Evolutionary conservation across 345 rosid species (phyloP), one percentile per base, ranked within the genome.

Genomic region (Pistacia atlantica): DNA sequence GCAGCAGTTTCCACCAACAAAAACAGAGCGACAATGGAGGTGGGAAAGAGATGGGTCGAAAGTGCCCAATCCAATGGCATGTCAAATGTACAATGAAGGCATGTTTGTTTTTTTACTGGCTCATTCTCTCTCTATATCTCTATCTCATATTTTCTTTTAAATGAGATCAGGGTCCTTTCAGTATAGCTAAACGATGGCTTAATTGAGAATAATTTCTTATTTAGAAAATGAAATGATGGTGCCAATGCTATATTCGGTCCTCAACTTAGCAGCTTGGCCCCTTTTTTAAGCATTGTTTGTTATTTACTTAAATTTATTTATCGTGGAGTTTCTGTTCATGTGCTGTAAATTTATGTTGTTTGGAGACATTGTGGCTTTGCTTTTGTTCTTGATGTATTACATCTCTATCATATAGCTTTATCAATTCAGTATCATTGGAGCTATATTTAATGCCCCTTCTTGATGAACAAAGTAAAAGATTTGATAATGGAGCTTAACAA

Each of bases 41-140:
- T 90, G 97, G 94, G 98, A 90, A 78, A 82, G 94, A 78, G 96
- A 90, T 71, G 92, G 91, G 35, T 80, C 92, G 8, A 90, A 85
- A 79, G 76, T 85, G 80, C 78, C 92, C n/a, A 84, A 87, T 80
- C 82, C 89, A 66, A 59, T 82, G 87, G 75, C 89, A 35, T 67
- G 91, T 67, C 80, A 83, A 57, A 62, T 84, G 80, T 87, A 83
- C 83, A 86, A 81, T 73, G 92, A 93, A 85, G 92, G 98, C 80
- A 80, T 70, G 82, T 74, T 74, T 70, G 82, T 74, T 74, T 31
- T 31, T 1, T 31, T 46, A 48, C 2, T 20, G 10, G n/a, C 42
- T 63, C 51, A 31, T 64, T 70, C 52, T 71, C 64, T 66, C 56
- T 42, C 46, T 42, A 42, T 42, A 7, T 33, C 38, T 20, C 9